Conservation (phyloP, 495 filamentous ascomycete species). For the Daldinia decipiens region DNA sequence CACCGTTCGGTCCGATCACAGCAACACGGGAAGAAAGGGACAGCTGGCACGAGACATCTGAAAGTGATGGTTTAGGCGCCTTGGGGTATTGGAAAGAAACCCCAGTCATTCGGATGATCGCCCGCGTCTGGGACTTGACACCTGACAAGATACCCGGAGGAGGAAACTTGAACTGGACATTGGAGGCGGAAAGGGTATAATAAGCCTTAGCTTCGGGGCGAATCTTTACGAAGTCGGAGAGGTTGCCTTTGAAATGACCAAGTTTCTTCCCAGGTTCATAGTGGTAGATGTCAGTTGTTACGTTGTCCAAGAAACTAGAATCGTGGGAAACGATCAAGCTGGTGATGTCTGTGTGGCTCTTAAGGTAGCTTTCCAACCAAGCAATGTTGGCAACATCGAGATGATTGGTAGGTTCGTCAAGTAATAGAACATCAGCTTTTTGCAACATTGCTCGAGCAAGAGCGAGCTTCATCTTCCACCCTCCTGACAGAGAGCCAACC, state of each 20-base stretch:
- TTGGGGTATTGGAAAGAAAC: constrained; percentile 91
- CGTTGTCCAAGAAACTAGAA: constrained; percentile 94
- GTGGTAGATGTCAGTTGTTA: constrained; percentile 99
- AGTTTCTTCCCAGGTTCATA: constrained; percentile 97
- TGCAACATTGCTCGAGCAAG: constrained; percentile 96
- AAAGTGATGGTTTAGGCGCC: constrained; percentile 84
- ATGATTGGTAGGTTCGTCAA: constrained; percentile 99
- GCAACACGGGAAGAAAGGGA: constrained; percentile 91
- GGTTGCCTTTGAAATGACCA: constrained; percentile 91
- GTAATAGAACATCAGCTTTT: constrained; percentile 91
- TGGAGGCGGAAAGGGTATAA: constrained; percentile 92
- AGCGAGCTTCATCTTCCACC: constrained; percentile 99
- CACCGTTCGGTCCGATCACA: constrained; percentile 97
- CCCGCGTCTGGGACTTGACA: constrained; percentile 91
- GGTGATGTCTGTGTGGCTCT: constrained; percentile 94
- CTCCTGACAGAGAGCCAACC: constrained; percentile 95
- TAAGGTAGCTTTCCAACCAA: constrained; percentile 96
- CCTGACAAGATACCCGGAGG: constrained; percentile 92
- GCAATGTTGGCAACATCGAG: constrained; percentile 95
- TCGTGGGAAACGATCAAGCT: constrained; percentile 98
- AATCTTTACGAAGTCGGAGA: constrained; percentile 88
- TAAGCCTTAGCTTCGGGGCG: constrained; percentile 98
- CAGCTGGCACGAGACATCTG: constrained; percentile 84
- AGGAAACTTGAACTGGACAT: constrained; percentile 97
- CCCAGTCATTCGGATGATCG: constrained; percentile 94